phyloP scores from a whole-genome alignment of 108 stramenopile species.

The Nitzschia sp. region DNA sequence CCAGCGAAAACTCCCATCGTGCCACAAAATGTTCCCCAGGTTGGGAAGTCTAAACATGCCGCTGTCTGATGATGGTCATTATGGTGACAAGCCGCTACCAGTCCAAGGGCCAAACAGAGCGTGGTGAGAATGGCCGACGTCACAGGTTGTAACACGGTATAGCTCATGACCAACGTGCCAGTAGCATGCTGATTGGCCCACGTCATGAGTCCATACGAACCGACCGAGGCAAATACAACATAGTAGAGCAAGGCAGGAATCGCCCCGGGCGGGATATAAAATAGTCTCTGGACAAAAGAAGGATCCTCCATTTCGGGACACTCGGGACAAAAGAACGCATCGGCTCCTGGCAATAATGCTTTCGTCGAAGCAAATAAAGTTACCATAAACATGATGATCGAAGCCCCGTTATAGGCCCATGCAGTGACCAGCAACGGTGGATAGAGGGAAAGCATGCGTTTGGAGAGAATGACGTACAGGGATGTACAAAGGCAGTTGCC shows the following conservation, averaged over 20 bases:
- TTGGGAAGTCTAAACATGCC: slow-evolving; percentile 18
- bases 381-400: slow-evolving; percentile 20
- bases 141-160: slow-evolving; percentile 38
- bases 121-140: slow-evolving; percentile 18
- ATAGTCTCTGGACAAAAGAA: not conserved
- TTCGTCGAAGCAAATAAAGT: not conserved
- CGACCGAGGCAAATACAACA: slow-evolving; percentile 22
- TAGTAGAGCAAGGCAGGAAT: slow-evolving; percentile 19
- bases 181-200: slow-evolving; percentile 38
- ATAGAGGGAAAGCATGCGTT: slow-evolving; percentile 12
- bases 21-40: slow-evolving; percentile 16
- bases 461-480: slow-evolving; percentile 26
- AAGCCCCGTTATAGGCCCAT: slow-evolving; percentile 28
- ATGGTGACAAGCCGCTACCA: slow-evolving; percentile 3
- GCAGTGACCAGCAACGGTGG: slow-evolving; percentile 31
- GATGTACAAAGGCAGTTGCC: slow-evolving; percentile 35
- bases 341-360: not conserved
- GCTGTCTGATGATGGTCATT: not conserved
- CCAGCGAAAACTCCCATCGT: slow-evolving; percentile 25
- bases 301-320: not conserved
- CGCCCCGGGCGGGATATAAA: slow-evolving; percentile 19
- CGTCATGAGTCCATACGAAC: slow-evolving; percentile 22
- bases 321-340: slow-evolving; percentile 19
- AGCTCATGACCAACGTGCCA: slow-evolving; percentile 29
- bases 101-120: slow-evolving; percentile 3